A percentile compares a stretch with the other conserved stretches of the same genome.
Evolutionary conservation across 805 yeast species (phyloP).

Genomic region (Candida pseudofarinosa): DNA sequence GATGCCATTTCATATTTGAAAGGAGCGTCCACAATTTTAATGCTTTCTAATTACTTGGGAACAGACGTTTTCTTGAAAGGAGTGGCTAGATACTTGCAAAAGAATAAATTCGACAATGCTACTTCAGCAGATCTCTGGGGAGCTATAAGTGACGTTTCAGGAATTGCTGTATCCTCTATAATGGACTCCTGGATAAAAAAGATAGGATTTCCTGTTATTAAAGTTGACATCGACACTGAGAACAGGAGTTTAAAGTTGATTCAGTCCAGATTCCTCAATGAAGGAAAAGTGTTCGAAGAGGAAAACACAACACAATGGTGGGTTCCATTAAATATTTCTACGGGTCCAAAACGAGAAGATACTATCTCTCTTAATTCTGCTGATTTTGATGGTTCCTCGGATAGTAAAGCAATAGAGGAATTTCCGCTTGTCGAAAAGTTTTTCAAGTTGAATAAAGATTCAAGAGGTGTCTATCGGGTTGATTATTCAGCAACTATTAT

Average conservation of each 20-base stretch:
- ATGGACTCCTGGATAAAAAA: constrained; percentile 72
- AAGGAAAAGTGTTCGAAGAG: constrained; percentile 56
- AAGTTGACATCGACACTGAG: constrained; percentile 36
- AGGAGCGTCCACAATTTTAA: constrained; percentile 74
- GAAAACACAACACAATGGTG: constrained; percentile 60
- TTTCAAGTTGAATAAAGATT: constrained; percentile 47
- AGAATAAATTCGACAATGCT: constrained; percentile 65
- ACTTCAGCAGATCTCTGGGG: constrained; percentile 71
- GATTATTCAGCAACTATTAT: constrained; percentile 44
- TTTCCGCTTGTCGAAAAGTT: constrained; percentile 21
- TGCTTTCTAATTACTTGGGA: constrained; percentile 72
- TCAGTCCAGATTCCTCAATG: constrained; percentile 60
- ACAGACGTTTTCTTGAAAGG: constrained; percentile 67
- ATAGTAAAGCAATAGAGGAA: constrained; percentile 17
- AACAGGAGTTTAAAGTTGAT: constrained; percentile 35
- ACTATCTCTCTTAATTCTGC: neutral
- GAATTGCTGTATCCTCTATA: constrained; percentile 52
- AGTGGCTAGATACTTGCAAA: constrained; percentile 62
- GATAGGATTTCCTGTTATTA: constrained; percentile 69
- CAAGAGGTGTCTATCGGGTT: constrained; percentile 52
- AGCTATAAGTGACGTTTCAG: constrained; percentile 59
- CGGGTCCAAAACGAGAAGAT: constrained; percentile 8
- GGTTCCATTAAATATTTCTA: constrained; percentile 46
- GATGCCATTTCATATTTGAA: constrained; percentile 78
- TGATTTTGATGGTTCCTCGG: constrained; percentile 8